Conservation (phyloP, 1,284 basidiomycete species). For the Amylostereum areolatum region DNA sequence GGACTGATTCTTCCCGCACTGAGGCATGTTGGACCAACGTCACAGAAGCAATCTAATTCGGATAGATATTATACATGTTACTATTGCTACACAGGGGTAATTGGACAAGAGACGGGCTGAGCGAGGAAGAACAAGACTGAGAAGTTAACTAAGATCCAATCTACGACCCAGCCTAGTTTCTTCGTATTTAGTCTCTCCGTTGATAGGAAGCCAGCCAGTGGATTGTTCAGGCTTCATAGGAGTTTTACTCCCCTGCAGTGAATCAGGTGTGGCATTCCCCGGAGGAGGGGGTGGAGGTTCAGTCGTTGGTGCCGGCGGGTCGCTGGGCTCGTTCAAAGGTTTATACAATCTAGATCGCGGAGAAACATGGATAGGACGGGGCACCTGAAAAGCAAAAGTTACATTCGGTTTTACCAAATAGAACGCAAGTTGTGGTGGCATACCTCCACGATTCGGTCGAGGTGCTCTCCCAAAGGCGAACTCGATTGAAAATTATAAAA, state of each 20-base stretch:
- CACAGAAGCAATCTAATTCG: no score
- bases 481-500: conserved; percentile 64
- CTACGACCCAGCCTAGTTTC: no score
- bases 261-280: conserved; percentile 2
- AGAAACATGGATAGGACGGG: not conserved
- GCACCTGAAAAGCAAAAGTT: not conserved
- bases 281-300: conserved; percentile 2
- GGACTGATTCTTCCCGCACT: no score
- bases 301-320: not conserved
- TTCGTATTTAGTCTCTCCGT: no score
- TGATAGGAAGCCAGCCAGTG: no score
- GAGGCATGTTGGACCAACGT: no score
- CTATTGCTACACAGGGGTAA: no score
- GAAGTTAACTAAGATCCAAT: no score
- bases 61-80: no score
- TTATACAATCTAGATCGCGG: not conserved
- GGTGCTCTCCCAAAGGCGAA: conserved; percentile 39
- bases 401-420: no score
- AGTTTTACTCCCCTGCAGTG: not conserved
- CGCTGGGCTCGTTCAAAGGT: not conserved
- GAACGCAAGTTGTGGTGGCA: conserved; percentile 18
- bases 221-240: not conserved
- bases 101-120: no score
- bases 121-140: no score
- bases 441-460: conserved; percentile 46